These are phyloP conservation scores for Schizosaccharomyces cryophilus DNA, from an alignment of 805 yeast genomes.

Conservation along the genomic window DNA sequence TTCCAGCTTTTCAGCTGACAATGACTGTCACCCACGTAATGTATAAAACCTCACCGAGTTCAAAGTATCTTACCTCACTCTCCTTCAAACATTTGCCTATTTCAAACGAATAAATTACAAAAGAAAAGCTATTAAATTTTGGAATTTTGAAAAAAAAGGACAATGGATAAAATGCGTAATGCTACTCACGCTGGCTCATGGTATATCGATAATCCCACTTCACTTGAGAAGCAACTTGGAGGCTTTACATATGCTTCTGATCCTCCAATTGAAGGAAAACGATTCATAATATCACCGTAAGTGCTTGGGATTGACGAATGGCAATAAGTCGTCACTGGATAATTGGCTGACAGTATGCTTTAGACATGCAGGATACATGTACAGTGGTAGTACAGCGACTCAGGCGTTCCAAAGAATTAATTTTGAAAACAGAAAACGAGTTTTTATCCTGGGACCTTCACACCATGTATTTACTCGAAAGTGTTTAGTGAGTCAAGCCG, in stretches of 20 bases:
- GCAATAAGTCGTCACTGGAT: too few species aligned
- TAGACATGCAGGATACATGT: conserved; percentile 76
- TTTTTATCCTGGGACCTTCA: conserved; percentile 76
- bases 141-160: too few species aligned
- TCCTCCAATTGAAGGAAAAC: neutral
- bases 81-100: too few species aligned
- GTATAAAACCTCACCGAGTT: too few species aligned
- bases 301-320: neutral
- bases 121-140: too few species aligned
- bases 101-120: too few species aligned
- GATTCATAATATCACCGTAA: neutral
- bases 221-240: conserved; percentile 28
- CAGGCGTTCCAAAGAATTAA: conserved; percentile 57
- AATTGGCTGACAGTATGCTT: neutral
- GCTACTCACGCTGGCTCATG: conserved; percentile 86
- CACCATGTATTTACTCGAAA: conserved; percentile 66
- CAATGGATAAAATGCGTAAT: conserved; percentile 16
- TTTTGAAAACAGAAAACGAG: conserved; percentile 20
- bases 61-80: too few species aligned
- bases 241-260: conserved; percentile 18
- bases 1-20: too few species aligned
- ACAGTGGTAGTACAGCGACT: conserved; percentile 56
- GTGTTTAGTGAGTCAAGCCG: conserved; percentile 28
- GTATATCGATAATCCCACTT: conserved; percentile 31
- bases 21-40: too few species aligned